phyloP scores from a whole-genome alignment of 1,284 basidiomycete genomes.

The Cryptococcus wingfieldii region DNA sequence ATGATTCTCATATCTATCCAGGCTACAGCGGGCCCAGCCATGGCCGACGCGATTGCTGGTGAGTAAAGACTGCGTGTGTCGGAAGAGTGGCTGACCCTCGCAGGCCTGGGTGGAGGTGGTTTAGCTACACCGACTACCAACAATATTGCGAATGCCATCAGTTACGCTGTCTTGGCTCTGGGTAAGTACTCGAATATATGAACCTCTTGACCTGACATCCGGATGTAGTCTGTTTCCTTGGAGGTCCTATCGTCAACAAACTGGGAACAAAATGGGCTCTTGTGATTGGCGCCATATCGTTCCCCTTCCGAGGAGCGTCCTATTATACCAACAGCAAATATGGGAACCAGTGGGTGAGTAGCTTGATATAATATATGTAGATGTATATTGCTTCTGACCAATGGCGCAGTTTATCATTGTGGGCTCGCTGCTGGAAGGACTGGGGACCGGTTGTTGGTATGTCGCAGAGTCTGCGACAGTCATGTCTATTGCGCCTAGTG shows the following conservation, averaged over 20 bases:
- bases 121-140: conserved; percentile 12
- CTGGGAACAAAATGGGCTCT: conserved; percentile 20
- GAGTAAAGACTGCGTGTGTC: too few species aligned
- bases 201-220: background rate
- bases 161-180: conserved; percentile 9
- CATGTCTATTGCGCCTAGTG: conserved; percentile 21
- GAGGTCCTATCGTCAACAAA: conserved; percentile 17
- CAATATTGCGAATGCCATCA: conserved; percentile 12
- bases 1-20: conserved; percentile 21
- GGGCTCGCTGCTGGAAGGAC: conserved; percentile 11
- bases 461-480: conserved; percentile 28
- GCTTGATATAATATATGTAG: background rate
- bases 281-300: conserved; percentile 19
- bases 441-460: conserved; percentile 18
- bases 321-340: conserved; percentile 22
- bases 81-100: too few species aligned
- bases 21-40: conserved; percentile 16
- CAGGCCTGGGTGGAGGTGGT: conserved; percentile 17
- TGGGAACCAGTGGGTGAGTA: conserved; percentile 16
- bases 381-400: conserved; percentile 2
- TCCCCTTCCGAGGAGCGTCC: conserved; percentile 19
- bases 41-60: conserved; percentile 16
- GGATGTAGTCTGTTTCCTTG: conserved; percentile 9
- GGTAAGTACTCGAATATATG: conserved; percentile 1
- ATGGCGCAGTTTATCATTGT: conserved; percentile 15